Conservation (phyloP, 768 basidiomycete genomes). For the Boletus vinaceobasis region DNA sequence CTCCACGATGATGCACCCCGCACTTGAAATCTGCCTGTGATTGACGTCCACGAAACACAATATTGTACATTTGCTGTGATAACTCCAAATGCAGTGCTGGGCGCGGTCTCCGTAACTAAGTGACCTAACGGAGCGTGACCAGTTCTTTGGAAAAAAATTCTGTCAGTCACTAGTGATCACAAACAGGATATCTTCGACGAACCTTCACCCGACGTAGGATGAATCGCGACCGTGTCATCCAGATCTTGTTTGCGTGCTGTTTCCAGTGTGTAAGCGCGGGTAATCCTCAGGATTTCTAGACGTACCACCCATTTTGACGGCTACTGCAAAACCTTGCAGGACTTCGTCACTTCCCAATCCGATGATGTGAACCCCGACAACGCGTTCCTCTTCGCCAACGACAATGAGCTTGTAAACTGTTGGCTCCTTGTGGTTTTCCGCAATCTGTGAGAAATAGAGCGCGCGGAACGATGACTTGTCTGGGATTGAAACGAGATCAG, state of each 20-base stretch:
- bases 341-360: constrained; percentile 92
- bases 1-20: not conserved
- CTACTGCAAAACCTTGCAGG: constrained; percentile 95
- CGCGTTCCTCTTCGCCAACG: constrained; percentile 84
- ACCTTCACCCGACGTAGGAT: constrained; percentile 86
- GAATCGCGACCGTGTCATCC: constrained; percentile 89
- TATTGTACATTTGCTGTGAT: not conserved
- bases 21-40: not conserved
- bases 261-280: constrained; percentile 5
- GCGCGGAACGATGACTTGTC: constrained; percentile 80
- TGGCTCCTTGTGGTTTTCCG: constrained; percentile 90
- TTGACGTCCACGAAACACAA: not conserved
- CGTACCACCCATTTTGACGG: constrained; percentile 89
- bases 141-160: constrained; percentile 39
- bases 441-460: constrained; percentile 90
- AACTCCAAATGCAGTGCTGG: not conserved
- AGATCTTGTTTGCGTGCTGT: constrained; percentile 73
- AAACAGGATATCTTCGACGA: constrained; percentile 20
- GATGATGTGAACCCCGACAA: constrained; percentile 94
- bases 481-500: constrained; percentile 26
- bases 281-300: not conserved
- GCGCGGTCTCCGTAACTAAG: not conserved
- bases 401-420: constrained; percentile 90
- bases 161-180: constrained; percentile 14
- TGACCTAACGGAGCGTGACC: constrained; percentile 48